Percentiles rank a stretch among this genome's conserved stretches.
phyloP scores from a whole-genome alignment of 2,329 filamentous ascomycete genomes.

The Aspergillus caelatus region DNA sequence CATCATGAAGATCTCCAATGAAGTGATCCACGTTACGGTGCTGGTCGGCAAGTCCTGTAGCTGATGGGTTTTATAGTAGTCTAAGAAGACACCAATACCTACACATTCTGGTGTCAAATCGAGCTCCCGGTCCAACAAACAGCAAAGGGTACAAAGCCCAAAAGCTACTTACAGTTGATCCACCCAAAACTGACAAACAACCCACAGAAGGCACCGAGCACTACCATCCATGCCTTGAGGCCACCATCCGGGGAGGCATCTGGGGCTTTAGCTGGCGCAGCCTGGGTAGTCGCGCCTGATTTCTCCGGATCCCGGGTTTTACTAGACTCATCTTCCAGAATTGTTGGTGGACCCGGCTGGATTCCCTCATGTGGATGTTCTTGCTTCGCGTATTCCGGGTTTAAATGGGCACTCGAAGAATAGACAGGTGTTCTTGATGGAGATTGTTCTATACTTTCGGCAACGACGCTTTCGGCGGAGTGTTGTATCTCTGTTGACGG shows the following conservation, averaged over 20 bases:
- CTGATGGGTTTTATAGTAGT: slow-evolving; percentile 7
- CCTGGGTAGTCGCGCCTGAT: slow-evolving; percentile 4
- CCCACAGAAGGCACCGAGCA: slow-evolving; percentile 52
- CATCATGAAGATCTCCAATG: slow-evolving; percentile 11
- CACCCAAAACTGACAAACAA: slow-evolving; percentile 56
- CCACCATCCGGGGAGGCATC: slow-evolving; percentile 35
- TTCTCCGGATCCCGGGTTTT: slow-evolving; percentile 9
- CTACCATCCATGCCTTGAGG: slow-evolving; percentile 44
- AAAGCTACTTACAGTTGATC: slow-evolving; percentile 47
- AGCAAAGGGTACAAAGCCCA: slow-evolving; percentile 32
- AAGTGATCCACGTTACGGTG: slow-evolving; percentile 11
- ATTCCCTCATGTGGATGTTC: not conserved
- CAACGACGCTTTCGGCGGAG: not conserved
- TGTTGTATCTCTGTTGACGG: not conserved
- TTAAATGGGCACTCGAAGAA: not conserved
- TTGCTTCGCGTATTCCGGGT: not conserved
- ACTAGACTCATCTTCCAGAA: slow-evolving; percentile 7
- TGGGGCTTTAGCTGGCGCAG: slow-evolving; percentile 10
- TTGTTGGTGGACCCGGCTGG: not conserved
- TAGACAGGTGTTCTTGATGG: not conserved
- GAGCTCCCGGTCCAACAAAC: slow-evolving; percentile 20
- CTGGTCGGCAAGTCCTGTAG: slow-evolving; percentile 4
- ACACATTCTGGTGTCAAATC: not conserved
- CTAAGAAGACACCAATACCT: slow-evolving; percentile 10
- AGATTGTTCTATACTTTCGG: not conserved